Evolutionary conservation across 768 basidiomycete species (phyloP).

Genomic region (Rhodotorula paludigena): DNA sequence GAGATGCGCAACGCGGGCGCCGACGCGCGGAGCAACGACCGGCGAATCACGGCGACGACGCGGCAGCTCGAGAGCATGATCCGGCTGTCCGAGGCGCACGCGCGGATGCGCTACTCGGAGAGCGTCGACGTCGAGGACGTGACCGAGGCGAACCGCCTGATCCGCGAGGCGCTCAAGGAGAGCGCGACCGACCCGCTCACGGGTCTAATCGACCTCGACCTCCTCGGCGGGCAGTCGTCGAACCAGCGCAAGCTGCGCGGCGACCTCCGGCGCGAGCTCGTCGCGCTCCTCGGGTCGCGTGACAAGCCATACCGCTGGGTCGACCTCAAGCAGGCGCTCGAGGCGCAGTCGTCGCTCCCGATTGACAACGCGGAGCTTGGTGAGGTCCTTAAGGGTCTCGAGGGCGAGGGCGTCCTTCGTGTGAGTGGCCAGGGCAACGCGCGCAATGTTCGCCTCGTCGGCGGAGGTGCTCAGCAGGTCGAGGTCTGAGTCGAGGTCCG

Average conservation of each 20-base stretch:
- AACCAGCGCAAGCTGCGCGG: conserved; percentile 78
- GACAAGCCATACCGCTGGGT: conserved; percentile 69
- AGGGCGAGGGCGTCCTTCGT: conserved; percentile 80
- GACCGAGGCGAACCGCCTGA: conserved; percentile 84
- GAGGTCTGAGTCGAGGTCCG: too few species aligned
- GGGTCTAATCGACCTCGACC: conserved; percentile 73
- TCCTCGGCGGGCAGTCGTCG: conserved; percentile 85
- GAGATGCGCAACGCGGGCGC: conserved; percentile 86
- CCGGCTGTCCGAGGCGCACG: conserved; percentile 83
- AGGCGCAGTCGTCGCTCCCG: conserved; percentile 75
- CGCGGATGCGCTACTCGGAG: conserved; percentile 88
- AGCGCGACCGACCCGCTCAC: conserved; percentile 54
- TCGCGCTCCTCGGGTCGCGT: conserved; percentile 44
- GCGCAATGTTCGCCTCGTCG: conserved; percentile 58
- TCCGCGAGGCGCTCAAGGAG: conserved; percentile 92
- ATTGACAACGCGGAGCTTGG: conserved; percentile 75
- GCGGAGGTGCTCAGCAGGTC: conserved; percentile 12
- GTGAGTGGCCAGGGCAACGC: conserved; percentile 81
- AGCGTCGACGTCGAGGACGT: conserved; percentile 81
- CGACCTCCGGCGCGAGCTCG: conserved; percentile 81
- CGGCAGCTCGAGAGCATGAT: conserved; percentile 97
- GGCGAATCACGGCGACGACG: conserved; percentile 95
- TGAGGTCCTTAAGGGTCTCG: conserved; percentile 54
- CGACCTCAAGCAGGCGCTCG: conserved; percentile 71
- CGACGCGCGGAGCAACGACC: conserved; percentile 82